Evolutionary conservation across 1,284 basidiomycete species (phyloP).

Genomic region (Ustilago shanxiensis): DNA sequence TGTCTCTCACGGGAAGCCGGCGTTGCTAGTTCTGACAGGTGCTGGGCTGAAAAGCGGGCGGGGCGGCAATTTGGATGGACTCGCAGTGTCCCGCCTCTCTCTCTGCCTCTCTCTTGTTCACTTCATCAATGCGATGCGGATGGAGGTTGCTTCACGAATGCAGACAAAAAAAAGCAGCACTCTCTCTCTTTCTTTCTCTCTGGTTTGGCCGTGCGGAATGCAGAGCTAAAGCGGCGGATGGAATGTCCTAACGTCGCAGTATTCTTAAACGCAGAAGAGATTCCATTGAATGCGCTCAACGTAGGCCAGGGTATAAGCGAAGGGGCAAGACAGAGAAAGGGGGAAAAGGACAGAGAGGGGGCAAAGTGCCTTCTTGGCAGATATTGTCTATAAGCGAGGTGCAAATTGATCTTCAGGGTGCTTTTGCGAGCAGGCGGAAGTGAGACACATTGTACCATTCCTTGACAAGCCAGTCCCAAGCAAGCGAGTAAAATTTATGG

Average conservation of each 20-base stretch:
- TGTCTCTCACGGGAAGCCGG: background rate
- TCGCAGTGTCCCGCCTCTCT: background rate
- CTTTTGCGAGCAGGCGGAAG: background rate
- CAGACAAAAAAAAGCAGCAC: background rate
- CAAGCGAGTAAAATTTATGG: too few species aligned
- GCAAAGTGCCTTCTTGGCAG: slow-evolving; percentile 1
- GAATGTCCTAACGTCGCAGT: background rate
- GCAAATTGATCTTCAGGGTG: slow-evolving; percentile 3
- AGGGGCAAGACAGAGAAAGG: background rate
- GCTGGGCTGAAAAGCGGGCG: slow-evolving; percentile 9
- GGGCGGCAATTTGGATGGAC: background rate
- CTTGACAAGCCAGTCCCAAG: background rate
- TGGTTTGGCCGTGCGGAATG: background rate
- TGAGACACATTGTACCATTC: slow-evolving; percentile 7
- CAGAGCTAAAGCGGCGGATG: background rate
- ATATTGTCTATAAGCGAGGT: background rate
- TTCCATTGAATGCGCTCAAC: background rate
- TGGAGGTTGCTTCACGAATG: slow-evolving; percentile 3
- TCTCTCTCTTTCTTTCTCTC: background rate
- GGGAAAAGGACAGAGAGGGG: background rate
- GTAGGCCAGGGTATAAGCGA: background rate
- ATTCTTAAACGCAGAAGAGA: background rate
- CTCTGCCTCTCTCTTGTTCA: too few species aligned
- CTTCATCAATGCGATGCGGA: background rate
- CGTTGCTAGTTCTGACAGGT: background rate